phyloP scores from a whole-genome alignment of 164 flowering plant species.

The Sextonia rubra region DNA sequence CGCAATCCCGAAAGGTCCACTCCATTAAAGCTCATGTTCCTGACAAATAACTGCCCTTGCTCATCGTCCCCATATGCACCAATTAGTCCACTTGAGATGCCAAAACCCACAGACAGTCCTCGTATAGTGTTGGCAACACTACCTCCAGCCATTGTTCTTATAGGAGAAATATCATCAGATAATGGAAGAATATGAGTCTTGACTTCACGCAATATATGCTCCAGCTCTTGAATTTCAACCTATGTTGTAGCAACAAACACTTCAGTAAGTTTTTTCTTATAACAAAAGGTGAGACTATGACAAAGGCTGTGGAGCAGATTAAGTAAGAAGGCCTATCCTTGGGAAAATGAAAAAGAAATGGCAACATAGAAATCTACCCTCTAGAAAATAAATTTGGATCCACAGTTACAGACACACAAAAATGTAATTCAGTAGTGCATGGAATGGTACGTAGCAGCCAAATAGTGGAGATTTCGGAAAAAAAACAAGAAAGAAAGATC shows the following conservation, averaged over 20 bases:
- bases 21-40: slow-evolving; percentile 60
- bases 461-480: neutral
- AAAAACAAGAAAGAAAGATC: neutral
- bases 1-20: slow-evolving; percentile 69
- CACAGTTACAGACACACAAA: neutral
- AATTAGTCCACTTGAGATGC: slow-evolving; percentile 64
- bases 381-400: no score
- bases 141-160: slow-evolving; percentile 84
- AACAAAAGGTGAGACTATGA: neutral
- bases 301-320: neutral
- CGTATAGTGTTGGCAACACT: slow-evolving; percentile 92
- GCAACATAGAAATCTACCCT: no score
- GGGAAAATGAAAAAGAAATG: no score
- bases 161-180: slow-evolving; percentile 36
- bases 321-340: no score
- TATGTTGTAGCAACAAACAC: slow-evolving; percentile 15
- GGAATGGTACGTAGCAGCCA: neutral
- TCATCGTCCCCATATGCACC: slow-evolving; percentile 94
- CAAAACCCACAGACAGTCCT: slow-evolving; percentile 82
- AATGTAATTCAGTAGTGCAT: neutral
- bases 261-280: neutral
- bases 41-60: slow-evolving; percentile 62
- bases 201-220: slow-evolving; percentile 56
- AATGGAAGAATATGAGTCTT: slow-evolving; percentile 45
- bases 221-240: slow-evolving; percentile 75